phyloP scores from a whole-genome alignment of 345 rosid species.

The Eucalyptus erythrocorys region DNA sequence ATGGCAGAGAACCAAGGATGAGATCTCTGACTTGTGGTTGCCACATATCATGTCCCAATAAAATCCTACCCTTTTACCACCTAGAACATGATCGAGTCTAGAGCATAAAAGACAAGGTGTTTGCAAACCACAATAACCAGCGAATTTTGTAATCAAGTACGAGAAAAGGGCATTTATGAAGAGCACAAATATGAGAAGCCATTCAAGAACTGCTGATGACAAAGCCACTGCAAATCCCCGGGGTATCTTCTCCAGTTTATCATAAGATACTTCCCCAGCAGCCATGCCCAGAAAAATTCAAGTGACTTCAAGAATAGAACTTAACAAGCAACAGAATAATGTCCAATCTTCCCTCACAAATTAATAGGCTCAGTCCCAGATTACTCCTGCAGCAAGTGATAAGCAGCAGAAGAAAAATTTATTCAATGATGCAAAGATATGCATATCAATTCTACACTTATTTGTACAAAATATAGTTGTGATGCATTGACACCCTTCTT shows the following conservation, averaged over 20 bases:
- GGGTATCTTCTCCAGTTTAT: slow-evolving; percentile 17
- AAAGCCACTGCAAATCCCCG: slow-evolving; percentile 36
- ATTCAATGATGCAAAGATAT: neutral
- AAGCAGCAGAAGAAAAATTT: neutral
- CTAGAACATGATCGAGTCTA: slow-evolving; percentile 73
- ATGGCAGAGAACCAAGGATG: slow-evolving; percentile 72
- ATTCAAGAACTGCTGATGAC: slow-evolving; percentile 59
- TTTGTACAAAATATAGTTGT: neutral
- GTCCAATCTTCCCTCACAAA: slow-evolving; percentile 8
- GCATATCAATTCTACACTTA: neutral
- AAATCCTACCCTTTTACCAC: slow-evolving; percentile 24
- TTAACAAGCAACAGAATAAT: neutral
- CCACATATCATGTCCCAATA: slow-evolving; percentile 71
- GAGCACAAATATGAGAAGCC: slow-evolving; percentile 71
- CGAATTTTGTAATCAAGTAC: slow-evolving; percentile 55
- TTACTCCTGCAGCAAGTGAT: slow-evolving; percentile 8
- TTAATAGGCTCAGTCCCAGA: neutral
- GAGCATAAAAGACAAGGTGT: slow-evolving; percentile 79
- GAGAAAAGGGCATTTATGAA: slow-evolving; percentile 51
- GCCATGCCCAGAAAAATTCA: slow-evolving; percentile 26
- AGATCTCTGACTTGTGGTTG: slow-evolving; percentile 73
- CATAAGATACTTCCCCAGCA: slow-evolving; percentile 24
- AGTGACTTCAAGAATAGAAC: neutral
- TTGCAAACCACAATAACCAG: slow-evolving; percentile 41
- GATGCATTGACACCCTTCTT: neutral